Conservation (phyloP, 164 flowering plant genomes). For the Nelumbo lutea region DNA sequence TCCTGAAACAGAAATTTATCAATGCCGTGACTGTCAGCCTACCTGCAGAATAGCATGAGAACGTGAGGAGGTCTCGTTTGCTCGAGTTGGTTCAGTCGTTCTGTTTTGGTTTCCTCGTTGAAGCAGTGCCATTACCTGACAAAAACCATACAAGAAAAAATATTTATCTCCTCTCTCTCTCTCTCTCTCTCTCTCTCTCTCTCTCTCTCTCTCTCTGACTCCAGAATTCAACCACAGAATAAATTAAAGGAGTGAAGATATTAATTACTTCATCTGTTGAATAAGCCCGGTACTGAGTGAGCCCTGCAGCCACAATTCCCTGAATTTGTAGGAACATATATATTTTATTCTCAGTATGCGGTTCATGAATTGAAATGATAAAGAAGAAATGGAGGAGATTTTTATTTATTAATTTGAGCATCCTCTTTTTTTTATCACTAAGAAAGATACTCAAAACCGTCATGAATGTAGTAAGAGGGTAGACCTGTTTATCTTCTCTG, state of each 20-base stretch:
- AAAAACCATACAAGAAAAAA: conserved; percentile 3
- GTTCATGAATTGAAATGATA: neutral
- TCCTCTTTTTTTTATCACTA: neutral
- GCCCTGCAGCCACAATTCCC: conserved; percentile 92
- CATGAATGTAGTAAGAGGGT: neutral
- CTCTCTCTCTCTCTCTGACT: neutral
- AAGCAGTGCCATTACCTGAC: conserved; percentile 86
- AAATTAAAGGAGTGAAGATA: neutral
- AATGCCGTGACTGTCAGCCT: neutral
- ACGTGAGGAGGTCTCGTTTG: conserved; percentile 89
- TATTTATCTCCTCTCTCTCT: neutral
- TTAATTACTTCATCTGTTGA: conserved; percentile 77
- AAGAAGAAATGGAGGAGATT: neutral
- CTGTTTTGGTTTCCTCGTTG: conserved; percentile 82
- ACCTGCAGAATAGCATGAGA: conserved; percentile 98
- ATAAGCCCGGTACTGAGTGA: conserved; percentile 88
- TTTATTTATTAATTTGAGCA: neutral
- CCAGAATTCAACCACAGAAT: neutral
- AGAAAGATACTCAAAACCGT: neutral
- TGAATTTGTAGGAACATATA: conserved; percentile 20
- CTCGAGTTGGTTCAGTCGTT: conserved; percentile 94
- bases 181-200: neutral
- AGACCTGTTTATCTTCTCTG: conserved; percentile 92
- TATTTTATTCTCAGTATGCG: neutral
- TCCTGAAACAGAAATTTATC: too few species aligned